Evolutionary conservation across 495 filamentous ascomycete species (phyloP).

Genomic region (Jackrogersella minutella): DNA sequence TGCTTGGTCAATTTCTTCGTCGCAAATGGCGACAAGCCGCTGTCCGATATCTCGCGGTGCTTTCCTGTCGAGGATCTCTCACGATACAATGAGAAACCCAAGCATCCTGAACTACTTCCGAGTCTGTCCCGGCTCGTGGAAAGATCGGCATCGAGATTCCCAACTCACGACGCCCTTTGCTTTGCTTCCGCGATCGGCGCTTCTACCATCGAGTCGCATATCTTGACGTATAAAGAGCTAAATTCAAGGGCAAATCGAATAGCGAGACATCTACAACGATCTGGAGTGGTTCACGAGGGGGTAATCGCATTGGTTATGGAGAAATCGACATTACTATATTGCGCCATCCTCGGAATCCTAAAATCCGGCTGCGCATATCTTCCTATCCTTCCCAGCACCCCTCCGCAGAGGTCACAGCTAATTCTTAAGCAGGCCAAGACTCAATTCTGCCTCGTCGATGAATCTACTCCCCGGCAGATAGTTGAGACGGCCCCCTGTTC

Average conservation of each 20-base stretch:
- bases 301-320: slow-evolving; percentile 75
- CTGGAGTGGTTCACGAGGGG: slow-evolving; percentile 56
- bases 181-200: slow-evolving; percentile 60
- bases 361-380: slow-evolving; percentile 80
- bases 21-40: slow-evolving; percentile 40
- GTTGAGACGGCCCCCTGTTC: slow-evolving; percentile 38
- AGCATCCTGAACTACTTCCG: slow-evolving; percentile 7
- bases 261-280: slow-evolving; percentile 61
- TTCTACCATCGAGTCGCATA: slow-evolving; percentile 40
- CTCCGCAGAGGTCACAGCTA: slow-evolving; percentile 58
- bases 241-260: slow-evolving; percentile 70
- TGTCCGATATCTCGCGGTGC: slow-evolving; percentile 41
- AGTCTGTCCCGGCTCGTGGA: slow-evolving; percentile 64
- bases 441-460: slow-evolving; percentile 55
- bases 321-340: slow-evolving; percentile 72
- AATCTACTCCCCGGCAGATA: slow-evolving; percentile 20
- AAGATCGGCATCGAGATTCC: slow-evolving; percentile 52
- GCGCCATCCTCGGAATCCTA: slow-evolving; percentile 72
- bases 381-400: slow-evolving; percentile 71
- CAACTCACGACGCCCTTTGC: slow-evolving; percentile 64
- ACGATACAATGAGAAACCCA: slow-evolving; percentile 56
- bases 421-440: slow-evolving; percentile 65
- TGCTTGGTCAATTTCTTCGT: slow-evolving; percentile 52
- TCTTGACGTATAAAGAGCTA: slow-evolving; percentile 68
- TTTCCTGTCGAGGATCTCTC: slow-evolving; percentile 60